Percentiles rank a stretch among this genome's conserved stretches.
Conservation (phyloP, 208 protist genomes). For the Kentomonas sorsogonicus region DNA sequence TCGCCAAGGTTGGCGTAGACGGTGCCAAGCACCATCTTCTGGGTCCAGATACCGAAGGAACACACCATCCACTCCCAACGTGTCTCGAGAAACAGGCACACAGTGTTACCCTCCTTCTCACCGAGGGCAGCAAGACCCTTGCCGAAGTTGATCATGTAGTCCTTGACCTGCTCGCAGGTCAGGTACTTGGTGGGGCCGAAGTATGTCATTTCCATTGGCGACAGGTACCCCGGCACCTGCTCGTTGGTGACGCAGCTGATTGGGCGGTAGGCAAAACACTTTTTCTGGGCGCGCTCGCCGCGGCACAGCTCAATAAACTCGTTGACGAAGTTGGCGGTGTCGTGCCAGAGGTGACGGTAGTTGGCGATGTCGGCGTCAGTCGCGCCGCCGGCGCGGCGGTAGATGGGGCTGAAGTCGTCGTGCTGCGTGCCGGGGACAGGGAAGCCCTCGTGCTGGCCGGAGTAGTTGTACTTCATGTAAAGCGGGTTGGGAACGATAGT, state of each 20-base stretch:
- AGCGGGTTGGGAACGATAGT: neutral
- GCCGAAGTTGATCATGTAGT: conserved; percentile 36
- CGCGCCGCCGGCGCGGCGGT: too few relatives aligned
- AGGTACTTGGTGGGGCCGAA: conserved; percentile 20
- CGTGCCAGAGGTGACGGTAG: conserved; percentile 25
- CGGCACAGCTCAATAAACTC: conserved; percentile 19
- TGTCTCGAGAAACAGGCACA: conserved; percentile 38
- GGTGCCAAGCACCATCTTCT: conserved; percentile 40
- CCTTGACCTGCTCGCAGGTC: conserved; percentile 39
- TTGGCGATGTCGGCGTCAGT: conserved; percentile 27
- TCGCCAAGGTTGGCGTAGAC: conserved; percentile 24
- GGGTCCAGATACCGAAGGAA: conserved; percentile 51
- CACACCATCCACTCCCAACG: conserved; percentile 78
- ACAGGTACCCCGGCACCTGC: conserved; percentile 23
- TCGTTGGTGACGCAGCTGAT: conserved; percentile 37
- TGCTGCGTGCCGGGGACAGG: conserved; percentile 30
- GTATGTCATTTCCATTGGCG: conserved; percentile 37
- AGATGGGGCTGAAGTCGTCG: too few relatives aligned
- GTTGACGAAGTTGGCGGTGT: conserved; percentile 23
- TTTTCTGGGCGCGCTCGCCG: conserved; percentile 7
- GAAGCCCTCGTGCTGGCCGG: conserved; percentile 16
- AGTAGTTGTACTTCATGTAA: neutral
- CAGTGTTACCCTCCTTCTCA: conserved; percentile 24
- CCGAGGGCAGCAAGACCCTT: conserved; percentile 34
- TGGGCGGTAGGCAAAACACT: conserved; percentile 50